These are phyloP conservation scores for Candida orba DNA, from an alignment of 805 yeast genomes.

Conservation along the genomic window DNA sequence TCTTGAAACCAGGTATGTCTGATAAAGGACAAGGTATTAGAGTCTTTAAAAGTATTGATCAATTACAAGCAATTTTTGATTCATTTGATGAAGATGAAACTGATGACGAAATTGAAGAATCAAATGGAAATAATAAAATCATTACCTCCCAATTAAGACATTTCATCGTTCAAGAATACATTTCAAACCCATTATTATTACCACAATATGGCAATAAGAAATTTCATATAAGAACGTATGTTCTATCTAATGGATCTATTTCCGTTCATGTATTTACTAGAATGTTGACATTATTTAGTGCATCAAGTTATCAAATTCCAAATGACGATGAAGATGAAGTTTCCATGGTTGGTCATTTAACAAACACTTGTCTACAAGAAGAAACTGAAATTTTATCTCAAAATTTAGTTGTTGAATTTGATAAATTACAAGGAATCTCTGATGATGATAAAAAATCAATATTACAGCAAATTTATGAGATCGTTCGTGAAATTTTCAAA, in stretches of 20 bases:
- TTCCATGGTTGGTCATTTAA: slow-evolving; percentile 57
- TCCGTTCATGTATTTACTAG: slow-evolving; percentile 73
- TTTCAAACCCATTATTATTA: slow-evolving; percentile 60
- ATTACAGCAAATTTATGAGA: slow-evolving; percentile 47
- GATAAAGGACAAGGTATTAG: slow-evolving; percentile 96
- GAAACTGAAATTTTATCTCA: slow-evolving; percentile 31
- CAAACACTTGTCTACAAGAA: slow-evolving; percentile 88
- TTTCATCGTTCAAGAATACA: slow-evolving; percentile 82
- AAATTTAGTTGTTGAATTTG: slow-evolving; percentile 56
- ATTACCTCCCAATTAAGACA: slow-evolving; percentile 85
- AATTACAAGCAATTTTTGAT: slow-evolving; percentile 77
- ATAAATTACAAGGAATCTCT: slow-evolving; percentile 40
- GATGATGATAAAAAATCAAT: slow-evolving; percentile 33
- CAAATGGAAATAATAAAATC: slow-evolving; percentile 48
- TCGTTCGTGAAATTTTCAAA: slow-evolving; percentile 62
- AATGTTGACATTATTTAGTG: slow-evolving; percentile 79
- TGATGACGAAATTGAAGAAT: slow-evolving; percentile 37
- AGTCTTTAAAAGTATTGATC: slow-evolving; percentile 68
- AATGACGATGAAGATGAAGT: slow-evolving; percentile 36
- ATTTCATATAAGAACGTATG: slow-evolving; percentile 85
- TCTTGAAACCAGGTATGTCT: slow-evolving; percentile 93
- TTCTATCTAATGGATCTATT: slow-evolving; percentile 66
- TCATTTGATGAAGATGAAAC: slow-evolving; percentile 72
- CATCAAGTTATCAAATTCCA: slow-evolving; percentile 33
- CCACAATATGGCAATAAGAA: slow-evolving; percentile 56